Percentiles rank a stretch among this genome's conserved stretches.
Evolutionary conservation across 2,329 filamentous ascomycete species (phyloP).

Genomic region (Salinomyces thailandicus): DNA sequence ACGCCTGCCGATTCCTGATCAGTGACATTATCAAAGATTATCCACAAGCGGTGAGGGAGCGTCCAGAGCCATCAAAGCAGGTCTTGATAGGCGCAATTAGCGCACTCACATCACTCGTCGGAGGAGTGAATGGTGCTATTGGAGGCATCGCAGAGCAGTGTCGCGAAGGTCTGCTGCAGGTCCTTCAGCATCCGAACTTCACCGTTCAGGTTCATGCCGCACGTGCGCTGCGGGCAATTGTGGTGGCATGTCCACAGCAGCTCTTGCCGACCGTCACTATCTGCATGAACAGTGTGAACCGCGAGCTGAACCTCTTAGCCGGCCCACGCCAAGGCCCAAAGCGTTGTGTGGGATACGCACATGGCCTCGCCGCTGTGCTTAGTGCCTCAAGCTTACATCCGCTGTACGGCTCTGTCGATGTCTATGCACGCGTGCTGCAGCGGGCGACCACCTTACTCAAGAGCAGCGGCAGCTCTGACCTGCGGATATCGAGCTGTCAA

Average conservation of each 20-base stretch:
- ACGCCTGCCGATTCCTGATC: slow-evolving; percentile 69
- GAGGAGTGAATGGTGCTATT: slow-evolving; percentile 70
- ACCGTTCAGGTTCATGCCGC: slow-evolving; percentile 88
- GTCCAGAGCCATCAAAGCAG: slow-evolving; percentile 79
- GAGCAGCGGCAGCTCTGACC: slow-evolving; percentile 79
- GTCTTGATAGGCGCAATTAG: slow-evolving; percentile 69
- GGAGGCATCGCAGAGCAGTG: slow-evolving; percentile 70
- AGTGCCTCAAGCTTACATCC: slow-evolving; percentile 83
- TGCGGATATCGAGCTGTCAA: slow-evolving; percentile 84
- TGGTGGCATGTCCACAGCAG: slow-evolving; percentile 84
- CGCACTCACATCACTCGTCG: slow-evolving; percentile 67
- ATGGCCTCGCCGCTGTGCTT: slow-evolving; percentile 80
- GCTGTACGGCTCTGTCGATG: slow-evolving; percentile 87
- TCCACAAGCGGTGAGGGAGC: slow-evolving; percentile 76
- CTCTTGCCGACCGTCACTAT: slow-evolving; percentile 84
- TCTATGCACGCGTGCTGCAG: slow-evolving; percentile 81
- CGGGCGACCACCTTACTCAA: slow-evolving; percentile 90
- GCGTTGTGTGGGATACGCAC: slow-evolving; percentile 80
- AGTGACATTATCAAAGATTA: slow-evolving; percentile 92
- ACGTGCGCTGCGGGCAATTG: slow-evolving; percentile 74
- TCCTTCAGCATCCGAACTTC: slow-evolving; percentile 89
- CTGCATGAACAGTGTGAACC: slow-evolving; percentile 87
- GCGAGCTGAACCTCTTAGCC: slow-evolving; percentile 70
- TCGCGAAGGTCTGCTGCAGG: slow-evolving; percentile 77
- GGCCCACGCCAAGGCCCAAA: slow-evolving; percentile 68